A percentile compares a stretch with the other conserved stretches of the same genome.
phyloP scores from a whole-genome alignment of 2,329 filamentous ascomycete species.

The Davidsoniella neocaledoniae region DNA sequence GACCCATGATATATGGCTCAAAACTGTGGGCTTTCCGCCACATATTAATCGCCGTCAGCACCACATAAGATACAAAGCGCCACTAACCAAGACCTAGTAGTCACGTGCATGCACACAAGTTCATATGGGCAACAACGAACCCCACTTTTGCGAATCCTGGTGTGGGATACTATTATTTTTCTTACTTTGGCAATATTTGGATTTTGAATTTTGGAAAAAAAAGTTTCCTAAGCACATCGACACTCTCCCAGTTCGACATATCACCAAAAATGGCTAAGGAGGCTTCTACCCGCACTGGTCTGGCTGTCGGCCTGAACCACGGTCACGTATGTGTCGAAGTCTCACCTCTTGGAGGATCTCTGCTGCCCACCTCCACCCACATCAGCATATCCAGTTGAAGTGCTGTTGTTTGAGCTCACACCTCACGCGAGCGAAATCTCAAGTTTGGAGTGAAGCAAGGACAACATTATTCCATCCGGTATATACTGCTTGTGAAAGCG shows the following conservation, averaged over 20 bases:
- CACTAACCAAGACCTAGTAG: background rate
- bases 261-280: slow-evolving; percentile 39
- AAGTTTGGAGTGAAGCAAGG: background rate
- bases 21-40: no score
- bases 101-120: slow-evolving; percentile 10
- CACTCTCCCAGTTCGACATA: slow-evolving; percentile 16
- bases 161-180: slow-evolving; percentile 5
- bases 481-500: slow-evolving; percentile 13
- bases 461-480: background rate
- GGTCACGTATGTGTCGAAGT: slow-evolving; percentile 46
- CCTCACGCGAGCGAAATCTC: slow-evolving; percentile 8
- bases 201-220: slow-evolving; percentile 5
- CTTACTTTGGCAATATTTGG: slow-evolving; percentile 4
- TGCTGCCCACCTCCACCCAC: slow-evolving; percentile 22
- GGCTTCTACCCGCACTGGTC: slow-evolving; percentile 38
- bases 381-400: background rate
- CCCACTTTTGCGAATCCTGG: slow-evolving; percentile 6
- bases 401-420: background rate
- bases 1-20: no score
- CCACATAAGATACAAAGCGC: background rate
- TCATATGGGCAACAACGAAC: background rate
- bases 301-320: slow-evolving; percentile 45
- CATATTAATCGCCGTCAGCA: background rate
- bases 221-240: slow-evolving; percentile 18
- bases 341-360: slow-evolving; percentile 64